Percentiles rank a stretch among this genome's conserved stretches.
phyloP scores from a whole-genome alignment of 2,329 filamentous ascomycete genomes.

The Akanthomyces muscarius region DNA sequence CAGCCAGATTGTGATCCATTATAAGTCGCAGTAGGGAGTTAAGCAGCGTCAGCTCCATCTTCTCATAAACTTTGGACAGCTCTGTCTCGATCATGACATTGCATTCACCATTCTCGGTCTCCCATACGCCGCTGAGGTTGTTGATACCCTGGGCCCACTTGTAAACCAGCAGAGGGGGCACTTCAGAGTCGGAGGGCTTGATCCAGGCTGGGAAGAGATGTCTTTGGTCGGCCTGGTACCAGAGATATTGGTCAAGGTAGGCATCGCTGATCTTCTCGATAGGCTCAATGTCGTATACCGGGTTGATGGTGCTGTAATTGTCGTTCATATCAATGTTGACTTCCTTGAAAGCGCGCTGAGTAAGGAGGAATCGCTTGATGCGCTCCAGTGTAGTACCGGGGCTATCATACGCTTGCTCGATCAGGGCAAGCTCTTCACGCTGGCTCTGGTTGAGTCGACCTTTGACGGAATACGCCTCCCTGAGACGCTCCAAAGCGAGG shows the following conservation, averaged over 20 bases:
- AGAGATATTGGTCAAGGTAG: constrained; percentile 96
- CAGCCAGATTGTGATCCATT: constrained; percentile 98
- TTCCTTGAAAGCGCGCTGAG: constrained; percentile 97
- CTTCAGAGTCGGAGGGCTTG: constrained; percentile 97
- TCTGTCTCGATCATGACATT: constrained; percentile 99
- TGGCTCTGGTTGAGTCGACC: constrained; percentile 95
- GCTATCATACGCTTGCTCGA: constrained; percentile 97
- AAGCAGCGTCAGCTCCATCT: constrained; percentile 93
- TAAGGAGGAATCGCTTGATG: constrained; percentile 96
- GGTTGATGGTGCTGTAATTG: constrained; percentile 98
- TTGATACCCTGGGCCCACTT: constrained; percentile 99
- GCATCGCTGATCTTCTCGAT: constrained; percentile 99
- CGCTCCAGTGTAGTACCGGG: constrained; percentile 92
- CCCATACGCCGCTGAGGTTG: constrained; percentile 94
- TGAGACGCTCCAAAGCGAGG: constrained; percentile 83
- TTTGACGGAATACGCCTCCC: constrained; percentile 97
- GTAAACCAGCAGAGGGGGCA: constrained; percentile 89
- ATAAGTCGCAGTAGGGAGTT: constrained; percentile 91
- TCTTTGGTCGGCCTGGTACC: constrained; percentile 97
- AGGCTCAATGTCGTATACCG: constrained; percentile 96
- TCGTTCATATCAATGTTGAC: constrained; percentile 99
- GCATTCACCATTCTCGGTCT: constrained; percentile 88
- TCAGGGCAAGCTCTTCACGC: constrained; percentile 90
- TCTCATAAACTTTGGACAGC: constrained; percentile 98
- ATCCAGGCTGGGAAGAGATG: constrained; percentile 98